These are phyloP conservation scores for Plasmodium fragile DNA, from an alignment of 169 alveolate species.

Conservation along the genomic window DNA sequence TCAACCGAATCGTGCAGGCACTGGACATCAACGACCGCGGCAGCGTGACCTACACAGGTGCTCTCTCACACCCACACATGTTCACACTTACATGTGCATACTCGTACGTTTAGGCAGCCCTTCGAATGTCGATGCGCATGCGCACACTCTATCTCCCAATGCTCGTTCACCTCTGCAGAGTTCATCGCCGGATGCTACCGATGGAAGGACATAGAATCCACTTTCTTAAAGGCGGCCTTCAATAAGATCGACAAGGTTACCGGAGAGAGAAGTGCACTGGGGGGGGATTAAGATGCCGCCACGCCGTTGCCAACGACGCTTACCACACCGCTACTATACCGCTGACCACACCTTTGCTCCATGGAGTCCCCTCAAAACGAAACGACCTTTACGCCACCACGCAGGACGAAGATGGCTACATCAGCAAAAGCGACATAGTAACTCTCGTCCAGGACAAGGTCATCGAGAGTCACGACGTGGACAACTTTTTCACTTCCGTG, in stretches of 20 bases:
- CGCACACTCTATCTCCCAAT: background rate
- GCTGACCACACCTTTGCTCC: background rate
- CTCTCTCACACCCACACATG: no score
- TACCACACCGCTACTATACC: background rate
- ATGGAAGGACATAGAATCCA: conserved; percentile 74
- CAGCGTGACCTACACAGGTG: conserved; percentile 63
- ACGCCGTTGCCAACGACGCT: background rate
- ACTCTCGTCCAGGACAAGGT: conserved; percentile 54
- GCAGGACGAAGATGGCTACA: conserved; percentile 75
- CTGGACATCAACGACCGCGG: conserved; percentile 69
- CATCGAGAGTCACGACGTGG: conserved; percentile 63
- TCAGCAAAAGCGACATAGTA: conserved; percentile 66
- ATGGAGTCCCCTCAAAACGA: background rate
- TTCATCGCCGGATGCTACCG: conserved; percentile 74
- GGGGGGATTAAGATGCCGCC: background rate
- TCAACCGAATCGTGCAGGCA: conserved; percentile 67
- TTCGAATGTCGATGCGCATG: background rate
- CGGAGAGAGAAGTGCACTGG: background rate
- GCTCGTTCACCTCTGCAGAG: conserved; percentile 14
- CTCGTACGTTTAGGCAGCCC: background rate
- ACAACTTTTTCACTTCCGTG: conserved; percentile 58
- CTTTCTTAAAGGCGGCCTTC: conserved; percentile 74
- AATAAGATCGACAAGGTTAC: conserved; percentile 75
- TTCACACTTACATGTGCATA: background rate
- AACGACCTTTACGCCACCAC: background rate